Evolutionary conservation across 2,329 filamentous ascomycete species (phyloP), one percentile per base, ranked within the genome.

Genomic region (Botrytis aclada): DNA sequence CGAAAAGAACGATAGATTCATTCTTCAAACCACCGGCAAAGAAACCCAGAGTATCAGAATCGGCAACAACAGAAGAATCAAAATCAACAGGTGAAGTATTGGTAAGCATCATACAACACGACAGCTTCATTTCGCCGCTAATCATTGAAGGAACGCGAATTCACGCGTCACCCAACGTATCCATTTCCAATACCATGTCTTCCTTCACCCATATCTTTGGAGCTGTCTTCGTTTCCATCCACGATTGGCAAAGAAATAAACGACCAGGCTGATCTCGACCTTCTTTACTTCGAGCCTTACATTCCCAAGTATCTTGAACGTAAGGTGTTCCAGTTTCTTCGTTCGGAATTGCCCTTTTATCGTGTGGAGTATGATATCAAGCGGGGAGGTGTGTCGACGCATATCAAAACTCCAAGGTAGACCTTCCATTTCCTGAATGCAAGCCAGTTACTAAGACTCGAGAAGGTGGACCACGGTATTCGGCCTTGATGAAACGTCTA

Each of bases 281-380:
- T 95, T 0, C 82, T 95, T 14, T 93, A 93, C 81, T 95, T 91
- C 80, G 86, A 93, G 77, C 92, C 92, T 0, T 95, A 92, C 75
- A 85, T 95, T 6, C 87, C 90, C 0, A 82, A 84, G 3, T 81
- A 85, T 20, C 84, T 88, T 18, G 84, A 88, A 32, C 84, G 85
- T 5, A 84, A 88, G 6, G 81, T 94, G 0, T 95, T 95, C 81
- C 83, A 88, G 22, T 94, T 94, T 78, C 85, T 95, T 2, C 88
- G 93, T 1, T 82, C 84, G n/a, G 86, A 92, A 74, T 82, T 95
- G 1, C 91, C 91, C 14, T 95, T 94, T 82, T 93, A 94, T 78
- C 87, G 91, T 70, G 92, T 94, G 6, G 86, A 89, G 77, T 94
- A 94, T 78, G 89, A 86, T 45, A 93, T 94, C 78, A 90, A 88